These are phyloP conservation scores for Solanum bulbocastanum DNA, from an alignment of 257 asterid species.

Conservation along the genomic window DNA sequence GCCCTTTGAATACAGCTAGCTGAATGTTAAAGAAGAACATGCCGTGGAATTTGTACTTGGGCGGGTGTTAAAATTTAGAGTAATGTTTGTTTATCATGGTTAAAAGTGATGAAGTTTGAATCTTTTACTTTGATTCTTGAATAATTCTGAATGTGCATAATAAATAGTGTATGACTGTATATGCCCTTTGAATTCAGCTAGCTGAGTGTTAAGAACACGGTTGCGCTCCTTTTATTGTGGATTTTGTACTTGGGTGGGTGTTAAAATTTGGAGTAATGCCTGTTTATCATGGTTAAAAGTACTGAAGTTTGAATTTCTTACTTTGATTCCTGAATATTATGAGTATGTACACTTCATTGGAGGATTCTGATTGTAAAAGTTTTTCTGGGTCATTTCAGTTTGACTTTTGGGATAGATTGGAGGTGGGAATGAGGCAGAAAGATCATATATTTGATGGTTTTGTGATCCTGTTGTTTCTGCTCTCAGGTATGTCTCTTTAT, in stretches of 20 bases:
- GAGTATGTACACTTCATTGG: neutral
- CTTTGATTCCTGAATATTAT: neutral
- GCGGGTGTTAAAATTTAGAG: neutral
- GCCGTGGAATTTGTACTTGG: neutral
- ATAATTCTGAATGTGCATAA: neutral
- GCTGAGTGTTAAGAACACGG: neutral
- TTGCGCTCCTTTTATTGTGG: neutral
- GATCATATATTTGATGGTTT: conserved; percentile 16
- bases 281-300: neutral
- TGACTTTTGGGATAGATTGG: neutral
- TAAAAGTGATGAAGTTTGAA: neutral
- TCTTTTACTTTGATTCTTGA: neutral
- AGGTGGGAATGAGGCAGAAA: conserved; percentile 41
- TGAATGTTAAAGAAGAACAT: neutral
- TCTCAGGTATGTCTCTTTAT: conserved; percentile 37
- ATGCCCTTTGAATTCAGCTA: neutral
- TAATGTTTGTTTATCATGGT: neutral
- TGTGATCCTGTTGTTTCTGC: conserved; percentile 33
- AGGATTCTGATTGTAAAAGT: neutral
- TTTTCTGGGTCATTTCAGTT: neutral
- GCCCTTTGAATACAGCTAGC: neutral
- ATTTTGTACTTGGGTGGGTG: neutral
- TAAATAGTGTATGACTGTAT: neutral
- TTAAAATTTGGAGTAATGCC: neutral
- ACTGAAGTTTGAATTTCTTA: neutral